Evolutionary conservation across 352 stramenopile genomes (phyloP), one percentile per base, ranked within the genome.

Genomic region (Globisporangium yorkense): DNA sequence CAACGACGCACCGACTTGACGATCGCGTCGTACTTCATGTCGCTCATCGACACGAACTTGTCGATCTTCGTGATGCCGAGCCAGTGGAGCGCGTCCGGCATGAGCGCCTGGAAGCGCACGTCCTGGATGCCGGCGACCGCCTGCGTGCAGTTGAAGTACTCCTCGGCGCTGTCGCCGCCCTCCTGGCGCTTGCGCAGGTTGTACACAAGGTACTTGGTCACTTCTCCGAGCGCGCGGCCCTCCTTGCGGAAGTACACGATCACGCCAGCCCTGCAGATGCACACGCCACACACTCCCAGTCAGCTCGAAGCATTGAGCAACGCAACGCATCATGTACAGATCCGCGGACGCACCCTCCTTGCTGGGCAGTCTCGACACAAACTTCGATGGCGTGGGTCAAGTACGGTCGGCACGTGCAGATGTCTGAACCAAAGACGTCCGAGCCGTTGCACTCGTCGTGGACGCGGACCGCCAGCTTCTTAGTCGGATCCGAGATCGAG

Each of bases 11-110:
- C 87, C 65, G 96, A 98, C 12, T 85, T 94, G 12, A 98, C 91
- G 66, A 99, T 99, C 41, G 97, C 97, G 65, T 99, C 94, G 82
- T 99, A 99, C 71, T 99, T 99, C 97, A 99, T 99, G 80, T 99
- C 96, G 64, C 87, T 98, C 97, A 99, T 99, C 51, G 89, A 97
- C 48, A 98, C 90, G 55, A 98, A 98, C 60, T 89, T 84, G 77
- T 98, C 87, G 57, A 96, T 95, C 72, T 93, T 95, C 16, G 74
- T 96, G 62, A 96, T 97, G 52, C 97, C 97, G 24, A 99, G 84
- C 89, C 97, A 99, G 74, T 99, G 97, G n/a, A 99, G 75, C 1
- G 96, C 92, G 80, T 99, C 97, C 3, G 97, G 97, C 97, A 99
- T 99, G 24, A 99, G 71, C 3, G 96, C 96, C 73, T 99, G 97